Conservation (phyloP, 202 grass and related monocot species). For the Zizania palustris region DNA sequence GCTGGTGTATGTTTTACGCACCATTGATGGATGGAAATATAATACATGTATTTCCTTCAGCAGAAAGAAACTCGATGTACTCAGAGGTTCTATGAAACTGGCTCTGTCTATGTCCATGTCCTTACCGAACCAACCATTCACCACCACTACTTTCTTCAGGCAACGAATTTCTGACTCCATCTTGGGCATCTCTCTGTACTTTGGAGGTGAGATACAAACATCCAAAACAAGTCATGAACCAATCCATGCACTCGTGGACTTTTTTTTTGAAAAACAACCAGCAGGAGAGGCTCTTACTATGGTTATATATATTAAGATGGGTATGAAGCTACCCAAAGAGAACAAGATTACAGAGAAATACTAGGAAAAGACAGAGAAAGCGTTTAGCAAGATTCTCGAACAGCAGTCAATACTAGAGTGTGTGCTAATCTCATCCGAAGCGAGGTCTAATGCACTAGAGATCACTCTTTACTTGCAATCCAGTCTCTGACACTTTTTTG, state of each 20-base stretch:
- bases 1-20: not conserved
- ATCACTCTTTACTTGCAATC: no score
- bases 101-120: not conserved
- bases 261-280: no score
- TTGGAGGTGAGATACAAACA: not conserved
- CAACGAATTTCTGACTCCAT: not conserved
- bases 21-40: not conserved
- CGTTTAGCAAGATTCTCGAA: no score
- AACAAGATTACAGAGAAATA: no score
- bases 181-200: not conserved
- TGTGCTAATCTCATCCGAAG: no score
- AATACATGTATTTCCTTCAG: not conserved
- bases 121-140: not conserved
- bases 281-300: no score
- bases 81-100: not conserved
- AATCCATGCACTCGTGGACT: not conserved
- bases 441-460: no score
- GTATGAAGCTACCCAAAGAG: no score
- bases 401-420: no score
- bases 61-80: not conserved
- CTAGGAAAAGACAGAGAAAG: no score
- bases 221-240: slow-evolving; percentile 1
- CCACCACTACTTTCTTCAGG: not conserved
- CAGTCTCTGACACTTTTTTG: no score
- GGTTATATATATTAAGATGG: no score